A percentile compares a stretch with the other conserved stretches of the same genome.
Conservation (phyloP, 108 stramenopile species). For the Mediolabrus comicus region DNA sequence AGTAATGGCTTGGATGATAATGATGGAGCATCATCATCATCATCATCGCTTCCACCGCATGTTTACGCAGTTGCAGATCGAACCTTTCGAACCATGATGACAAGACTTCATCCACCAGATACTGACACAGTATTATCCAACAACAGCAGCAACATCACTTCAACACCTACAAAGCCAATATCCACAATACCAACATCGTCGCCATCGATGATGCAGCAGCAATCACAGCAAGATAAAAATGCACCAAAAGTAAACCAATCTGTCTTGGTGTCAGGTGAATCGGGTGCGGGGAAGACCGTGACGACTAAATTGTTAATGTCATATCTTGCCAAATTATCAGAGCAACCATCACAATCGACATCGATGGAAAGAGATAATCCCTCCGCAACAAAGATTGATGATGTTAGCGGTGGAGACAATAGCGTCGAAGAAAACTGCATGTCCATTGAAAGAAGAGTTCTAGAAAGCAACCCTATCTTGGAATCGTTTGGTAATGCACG, state of each 20-base stretch:
- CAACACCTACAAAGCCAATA: background rate
- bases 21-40: background rate
- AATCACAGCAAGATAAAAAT: background rate
- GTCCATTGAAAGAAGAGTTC: slow-evolving; percentile 72
- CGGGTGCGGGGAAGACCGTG: slow-evolving; percentile 70
- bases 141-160: background rate
- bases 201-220: background rate
- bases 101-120: slow-evolving; percentile 12
- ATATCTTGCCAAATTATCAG: slow-evolving; percentile 60
- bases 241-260: slow-evolving; percentile 38
- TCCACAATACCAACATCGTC: background rate
- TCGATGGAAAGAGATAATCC: too few species aligned
- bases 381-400: slow-evolving; percentile 10
- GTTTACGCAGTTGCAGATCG: slow-evolving; percentile 80
- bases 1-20: slow-evolving; percentile 6
- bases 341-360: slow-evolving; percentile 31
- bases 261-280: slow-evolving; percentile 63
- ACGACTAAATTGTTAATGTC: slow-evolving; percentile 72
- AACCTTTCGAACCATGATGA: slow-evolving; percentile 75
- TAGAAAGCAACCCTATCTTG: slow-evolving; percentile 89
- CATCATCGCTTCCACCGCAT: slow-evolving; percentile 59
- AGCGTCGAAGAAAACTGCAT: slow-evolving; percentile 9
- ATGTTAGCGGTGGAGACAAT: background rate
- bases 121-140: background rate
- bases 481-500: slow-evolving; percentile 95